These are phyloP conservation scores for Penicillium cinerascens DNA, from an alignment of 495 filamentous ascomycete genomes.

Conservation along the genomic window DNA sequence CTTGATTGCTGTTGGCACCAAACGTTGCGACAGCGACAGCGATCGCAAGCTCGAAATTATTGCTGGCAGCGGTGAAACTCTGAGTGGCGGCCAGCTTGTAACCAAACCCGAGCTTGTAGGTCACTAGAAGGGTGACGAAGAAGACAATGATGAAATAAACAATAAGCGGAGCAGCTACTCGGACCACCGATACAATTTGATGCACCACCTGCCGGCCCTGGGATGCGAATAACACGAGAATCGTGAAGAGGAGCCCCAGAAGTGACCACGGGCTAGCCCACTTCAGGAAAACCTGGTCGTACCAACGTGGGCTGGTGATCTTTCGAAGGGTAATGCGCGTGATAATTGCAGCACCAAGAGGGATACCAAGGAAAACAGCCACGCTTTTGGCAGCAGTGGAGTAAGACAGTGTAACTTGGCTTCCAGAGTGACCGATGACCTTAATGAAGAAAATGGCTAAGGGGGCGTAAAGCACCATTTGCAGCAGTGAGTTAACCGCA, in stretches of 20 bases:
- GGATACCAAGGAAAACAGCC: constrained; percentile 82
- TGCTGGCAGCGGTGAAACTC: constrained; percentile 91
- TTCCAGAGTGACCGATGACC: constrained; percentile 50
- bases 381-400: constrained; percentile 72
- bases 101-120: constrained; percentile 62
- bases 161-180: constrained; percentile 75
- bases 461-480: constrained; percentile 84
- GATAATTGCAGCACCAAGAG: constrained; percentile 71
- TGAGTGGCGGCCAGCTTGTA: constrained; percentile 74
- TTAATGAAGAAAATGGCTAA: constrained; percentile 74
- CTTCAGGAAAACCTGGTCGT: constrained; percentile 65
- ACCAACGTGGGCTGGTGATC: constrained; percentile 54
- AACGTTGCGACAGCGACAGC: constrained; percentile 85
- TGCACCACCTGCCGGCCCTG: constrained; percentile 77
- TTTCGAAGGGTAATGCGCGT: constrained; percentile 64
- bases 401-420: constrained; percentile 56
- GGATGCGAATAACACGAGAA: constrained; percentile 78
- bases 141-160: constrained; percentile 80
- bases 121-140: constrained; percentile 57
- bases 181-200: constrained; percentile 76
- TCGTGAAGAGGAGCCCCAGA: constrained; percentile 81
- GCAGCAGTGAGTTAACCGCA: constrained; percentile 80
- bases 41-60: constrained; percentile 94
- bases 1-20: constrained; percentile 77
- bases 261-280: constrained; percentile 71